phyloP scores from a whole-genome alignment of 352 stramenopile genomes.

The Globisporangium cylindrosporum region DNA sequence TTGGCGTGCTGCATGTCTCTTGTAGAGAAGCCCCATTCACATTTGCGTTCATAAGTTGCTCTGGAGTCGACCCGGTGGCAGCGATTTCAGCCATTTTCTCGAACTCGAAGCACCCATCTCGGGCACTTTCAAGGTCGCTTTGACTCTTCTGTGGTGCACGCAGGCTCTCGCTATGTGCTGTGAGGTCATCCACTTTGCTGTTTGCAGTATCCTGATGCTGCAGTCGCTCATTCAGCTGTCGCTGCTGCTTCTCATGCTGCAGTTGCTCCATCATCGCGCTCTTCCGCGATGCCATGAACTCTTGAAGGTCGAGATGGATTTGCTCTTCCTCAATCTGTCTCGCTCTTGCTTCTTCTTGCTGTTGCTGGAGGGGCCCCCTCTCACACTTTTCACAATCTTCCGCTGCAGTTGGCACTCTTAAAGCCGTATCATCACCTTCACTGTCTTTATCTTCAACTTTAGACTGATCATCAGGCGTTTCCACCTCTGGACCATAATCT shows the following conservation, averaged over 20 bases:
- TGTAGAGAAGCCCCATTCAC: not conserved
- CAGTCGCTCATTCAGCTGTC: conserved; percentile 22
- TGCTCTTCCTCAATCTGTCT: conserved; percentile 11
- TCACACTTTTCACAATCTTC: not conserved
- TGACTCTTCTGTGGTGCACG: not conserved
- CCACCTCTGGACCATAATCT: too few relatives aligned
- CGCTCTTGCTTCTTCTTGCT: not conserved
- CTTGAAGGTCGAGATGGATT: conserved; percentile 29
- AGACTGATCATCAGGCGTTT: not conserved
- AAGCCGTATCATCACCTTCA: not conserved
- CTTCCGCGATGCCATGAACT: conserved; percentile 37
- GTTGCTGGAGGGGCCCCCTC: not conserved
- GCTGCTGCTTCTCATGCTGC: conserved; percentile 24
- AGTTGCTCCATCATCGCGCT: conserved; percentile 40
- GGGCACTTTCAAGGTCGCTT: not conserved
- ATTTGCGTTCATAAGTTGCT: too few relatives aligned
- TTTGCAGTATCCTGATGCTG: not conserved
- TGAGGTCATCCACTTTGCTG: not conserved
- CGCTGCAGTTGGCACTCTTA: not conserved
- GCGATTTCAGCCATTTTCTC: not conserved
- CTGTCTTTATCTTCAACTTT: conserved; percentile 14
- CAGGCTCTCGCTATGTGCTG: not conserved
- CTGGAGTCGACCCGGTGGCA: not conserved
- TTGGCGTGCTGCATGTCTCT: not conserved
- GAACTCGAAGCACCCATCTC: not conserved